Evolutionary conservation across 2,329 filamentous ascomycete species (phyloP).

Genomic region (Neospermospora avenae): DNA sequence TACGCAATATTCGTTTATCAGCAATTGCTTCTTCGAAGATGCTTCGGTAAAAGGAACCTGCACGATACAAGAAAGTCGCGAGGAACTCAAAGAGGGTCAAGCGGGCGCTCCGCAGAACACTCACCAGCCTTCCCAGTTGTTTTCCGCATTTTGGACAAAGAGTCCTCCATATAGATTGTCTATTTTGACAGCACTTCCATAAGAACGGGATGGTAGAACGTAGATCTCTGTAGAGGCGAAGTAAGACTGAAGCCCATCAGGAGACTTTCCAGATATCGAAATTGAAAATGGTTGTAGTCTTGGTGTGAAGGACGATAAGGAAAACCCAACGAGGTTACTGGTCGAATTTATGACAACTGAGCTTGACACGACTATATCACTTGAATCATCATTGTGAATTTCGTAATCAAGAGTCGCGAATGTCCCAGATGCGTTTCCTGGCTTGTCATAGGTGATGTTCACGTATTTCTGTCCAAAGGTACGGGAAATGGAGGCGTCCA

Average conservation of each 20-base stretch:
- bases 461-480: slow-evolving; percentile 37
- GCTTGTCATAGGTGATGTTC: slow-evolving; percentile 23
- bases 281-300: slow-evolving; percentile 38
- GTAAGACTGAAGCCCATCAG: slow-evolving; percentile 36
- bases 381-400: slow-evolving; percentile 32
- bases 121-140: slow-evolving; percentile 30
- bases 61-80: too few relatives aligned
- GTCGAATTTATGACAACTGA: slow-evolving; percentile 39
- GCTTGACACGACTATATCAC: slow-evolving; percentile 28
- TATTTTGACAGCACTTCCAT: slow-evolving; percentile 45
- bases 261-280: slow-evolving; percentile 34
- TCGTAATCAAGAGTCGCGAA: slow-evolving; percentile 26
- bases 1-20: too few relatives aligned
- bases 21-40: too few relatives aligned
- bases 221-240: slow-evolving; percentile 38
- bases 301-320: slow-evolving; percentile 34
- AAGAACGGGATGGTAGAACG: slow-evolving; percentile 42
- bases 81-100: too few relatives aligned
- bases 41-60: too few relatives aligned
- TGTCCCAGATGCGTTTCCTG: slow-evolving; percentile 13
- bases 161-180: slow-evolving; percentile 46
- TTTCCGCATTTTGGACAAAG: slow-evolving; percentile 37
- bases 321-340: slow-evolving; percentile 37
- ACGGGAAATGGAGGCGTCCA: slow-evolving; percentile 42
- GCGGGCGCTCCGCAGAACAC: too few relatives aligned